phyloP scores from a whole-genome alignment of 75 land plant genomes.

The Selaginella moellendorffii region DNA sequence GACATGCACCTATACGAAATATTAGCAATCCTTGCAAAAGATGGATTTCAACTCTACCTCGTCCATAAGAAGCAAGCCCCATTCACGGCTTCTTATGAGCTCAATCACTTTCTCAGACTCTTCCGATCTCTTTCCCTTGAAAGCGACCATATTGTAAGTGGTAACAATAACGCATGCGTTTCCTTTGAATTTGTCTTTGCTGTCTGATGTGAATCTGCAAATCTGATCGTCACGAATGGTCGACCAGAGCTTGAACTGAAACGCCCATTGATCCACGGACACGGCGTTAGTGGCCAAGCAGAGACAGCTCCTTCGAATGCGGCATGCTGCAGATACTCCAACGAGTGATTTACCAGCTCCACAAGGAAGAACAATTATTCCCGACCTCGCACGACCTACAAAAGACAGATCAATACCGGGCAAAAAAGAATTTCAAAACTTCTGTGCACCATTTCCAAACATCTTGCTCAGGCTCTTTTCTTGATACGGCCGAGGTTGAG shows the following conservation, averaged over 20 bases:
- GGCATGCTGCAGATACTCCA: not conserved
- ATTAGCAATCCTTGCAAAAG: too few relatives aligned
- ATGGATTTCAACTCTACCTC: not conserved
- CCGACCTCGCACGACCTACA: not conserved
- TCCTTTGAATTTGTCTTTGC: not conserved
- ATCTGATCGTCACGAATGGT: not conserved
- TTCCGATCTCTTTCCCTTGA: not conserved
- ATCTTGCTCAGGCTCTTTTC: conserved; percentile 17
- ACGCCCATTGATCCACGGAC: not conserved
- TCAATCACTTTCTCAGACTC: not conserved
- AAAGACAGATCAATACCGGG: not conserved
- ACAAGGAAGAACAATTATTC: not conserved
- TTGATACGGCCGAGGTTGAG: conserved; percentile 15
- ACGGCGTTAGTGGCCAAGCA: not conserved
- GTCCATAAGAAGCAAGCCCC: not conserved
- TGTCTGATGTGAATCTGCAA: not conserved
- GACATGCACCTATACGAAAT: not conserved
- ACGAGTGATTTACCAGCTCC: not conserved
- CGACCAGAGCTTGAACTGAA: not conserved
- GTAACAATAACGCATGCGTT: not conserved
- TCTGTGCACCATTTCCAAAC: conserved; percentile 4
- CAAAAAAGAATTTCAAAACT: not conserved
- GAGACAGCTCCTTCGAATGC: not conserved
- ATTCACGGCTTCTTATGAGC: not conserved
- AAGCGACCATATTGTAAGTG: not conserved